phyloP scores from a whole-genome alignment of 2,329 filamentous ascomycete species.

The Cladophialophora exuberans region DNA sequence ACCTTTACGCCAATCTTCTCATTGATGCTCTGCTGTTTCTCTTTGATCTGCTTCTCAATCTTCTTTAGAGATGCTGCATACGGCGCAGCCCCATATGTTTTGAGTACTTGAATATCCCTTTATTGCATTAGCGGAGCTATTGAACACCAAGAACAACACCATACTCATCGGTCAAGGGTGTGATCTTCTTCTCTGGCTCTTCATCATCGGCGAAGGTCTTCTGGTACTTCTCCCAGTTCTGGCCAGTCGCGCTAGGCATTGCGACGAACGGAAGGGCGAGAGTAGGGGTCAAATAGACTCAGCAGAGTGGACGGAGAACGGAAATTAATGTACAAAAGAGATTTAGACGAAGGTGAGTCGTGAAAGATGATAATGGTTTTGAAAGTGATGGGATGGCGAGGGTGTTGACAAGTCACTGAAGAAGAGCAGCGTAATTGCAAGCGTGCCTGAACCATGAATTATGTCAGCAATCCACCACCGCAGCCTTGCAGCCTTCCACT shows the following conservation, averaged over 20 bases:
- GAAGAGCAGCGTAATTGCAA: constrained; percentile 1
- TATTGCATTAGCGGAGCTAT: constrained; percentile 38
- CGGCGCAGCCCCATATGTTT: constrained; percentile 96
- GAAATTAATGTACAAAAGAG: not conserved
- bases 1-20: constrained; percentile 83
- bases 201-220: constrained; percentile 98
- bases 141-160: constrained; percentile 37
- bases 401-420: constrained; percentile 7
- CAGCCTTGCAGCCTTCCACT: not conserved
- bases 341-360: constrained; percentile 1
- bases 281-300: not conserved
- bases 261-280: constrained; percentile 5
- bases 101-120: constrained; percentile 98
- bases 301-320: not conserved
- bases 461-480: not conserved
- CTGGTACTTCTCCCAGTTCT: constrained; percentile 98
- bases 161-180: constrained; percentile 93
- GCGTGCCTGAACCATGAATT: constrained; percentile 17
- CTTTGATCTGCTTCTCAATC: constrained; percentile 98
- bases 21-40: constrained; percentile 96
- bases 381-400: constrained; percentile 19
- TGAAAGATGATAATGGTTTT: not conserved
- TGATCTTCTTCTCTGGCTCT: constrained; percentile 99
- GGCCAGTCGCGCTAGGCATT: constrained; percentile 92
- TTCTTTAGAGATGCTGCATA: constrained; percentile 94